Conservation (phyloP, 2,329 filamentous ascomycete genomes). For the Fusarium heterosporum region DNA sequence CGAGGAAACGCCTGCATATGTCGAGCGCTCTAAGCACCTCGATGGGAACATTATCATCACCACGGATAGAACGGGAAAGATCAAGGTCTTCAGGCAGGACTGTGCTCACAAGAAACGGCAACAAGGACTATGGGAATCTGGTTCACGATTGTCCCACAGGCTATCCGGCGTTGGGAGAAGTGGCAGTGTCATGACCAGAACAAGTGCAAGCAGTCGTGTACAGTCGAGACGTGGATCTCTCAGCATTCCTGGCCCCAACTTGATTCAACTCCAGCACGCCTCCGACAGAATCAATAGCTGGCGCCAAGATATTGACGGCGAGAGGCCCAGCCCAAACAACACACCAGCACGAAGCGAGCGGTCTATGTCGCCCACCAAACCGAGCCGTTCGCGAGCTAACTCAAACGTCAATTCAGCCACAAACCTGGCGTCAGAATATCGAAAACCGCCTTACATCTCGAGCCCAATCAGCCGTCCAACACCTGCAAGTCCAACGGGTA, state of each 20-base stretch:
- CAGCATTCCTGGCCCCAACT: slow-evolving; percentile 48
- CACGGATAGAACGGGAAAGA: slow-evolving; percentile 85
- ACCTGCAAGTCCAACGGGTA: slow-evolving; percentile 56
- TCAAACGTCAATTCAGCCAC: slow-evolving; percentile 53
- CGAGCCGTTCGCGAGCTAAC: slow-evolving; percentile 24
- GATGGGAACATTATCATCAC: slow-evolving; percentile 93
- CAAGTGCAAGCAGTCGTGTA: slow-evolving; percentile 60
- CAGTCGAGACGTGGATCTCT: slow-evolving; percentile 68
- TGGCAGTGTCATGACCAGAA: slow-evolving; percentile 66
- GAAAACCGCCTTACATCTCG: slow-evolving; percentile 57
- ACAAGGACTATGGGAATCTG: slow-evolving; percentile 81
- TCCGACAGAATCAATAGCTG: slow-evolving; percentile 88
- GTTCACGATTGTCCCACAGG: slow-evolving; percentile 79
- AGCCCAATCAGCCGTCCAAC: slow-evolving; percentile 44
- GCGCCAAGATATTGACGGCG: slow-evolving; percentile 74
- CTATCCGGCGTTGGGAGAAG: slow-evolving; percentile 70
- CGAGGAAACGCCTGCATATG: slow-evolving; percentile 80
- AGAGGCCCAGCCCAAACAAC: slow-evolving; percentile 54
- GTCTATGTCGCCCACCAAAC: slow-evolving; percentile 66
- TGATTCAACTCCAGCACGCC: slow-evolving; percentile 49
- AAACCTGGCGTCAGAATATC: slow-evolving; percentile 60
- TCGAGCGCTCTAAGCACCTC: slow-evolving; percentile 78
- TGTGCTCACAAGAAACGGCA: slow-evolving; percentile 85
- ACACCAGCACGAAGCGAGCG: slow-evolving; percentile 62
- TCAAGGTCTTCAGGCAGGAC: slow-evolving; percentile 96